Evolutionary conservation across 331 rosid genomes (phyloP).

Genomic region (Malus hybrid): DNA sequence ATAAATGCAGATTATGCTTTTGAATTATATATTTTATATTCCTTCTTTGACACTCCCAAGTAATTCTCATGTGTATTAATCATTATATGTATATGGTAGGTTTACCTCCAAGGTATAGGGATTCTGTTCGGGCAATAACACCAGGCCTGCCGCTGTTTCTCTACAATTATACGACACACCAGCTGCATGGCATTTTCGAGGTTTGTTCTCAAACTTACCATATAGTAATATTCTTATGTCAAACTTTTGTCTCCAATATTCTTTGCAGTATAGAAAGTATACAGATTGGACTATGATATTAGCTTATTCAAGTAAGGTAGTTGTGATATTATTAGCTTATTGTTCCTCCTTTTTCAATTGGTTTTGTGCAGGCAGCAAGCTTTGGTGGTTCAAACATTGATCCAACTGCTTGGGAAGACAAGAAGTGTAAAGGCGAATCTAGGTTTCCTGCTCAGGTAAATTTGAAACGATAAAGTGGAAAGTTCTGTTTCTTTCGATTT

Average conservation of each 20-base stretch:
- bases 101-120: slow-evolving; percentile 97
- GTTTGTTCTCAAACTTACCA: slow-evolving; percentile 25
- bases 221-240: background rate
- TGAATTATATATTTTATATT: background rate
- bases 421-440: slow-evolving; percentile 98
- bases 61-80: slow-evolving; percentile 4
- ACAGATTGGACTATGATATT: background rate
- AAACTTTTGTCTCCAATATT: background rate
- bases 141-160: slow-evolving; percentile 94
- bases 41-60: background rate
- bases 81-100: slow-evolving; percentile 39
- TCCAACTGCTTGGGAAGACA: slow-evolving; percentile 99
- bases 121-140: slow-evolving; percentile 95
- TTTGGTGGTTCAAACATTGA: slow-evolving; percentile 99
- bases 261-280: background rate
- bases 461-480: background rate
- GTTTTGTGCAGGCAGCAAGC: slow-evolving; percentile 68
- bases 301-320: background rate
- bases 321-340: background rate
- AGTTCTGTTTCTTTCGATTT: background rate
- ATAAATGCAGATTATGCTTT: background rate
- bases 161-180: slow-evolving; percentile 96
- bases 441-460: slow-evolving; percentile 99
- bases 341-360: background rate
- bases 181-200: slow-evolving; percentile 93